Conservation (phyloP, 2,329 filamentous ascomycete species). For the Colletotrichum brevisporum region DNA sequence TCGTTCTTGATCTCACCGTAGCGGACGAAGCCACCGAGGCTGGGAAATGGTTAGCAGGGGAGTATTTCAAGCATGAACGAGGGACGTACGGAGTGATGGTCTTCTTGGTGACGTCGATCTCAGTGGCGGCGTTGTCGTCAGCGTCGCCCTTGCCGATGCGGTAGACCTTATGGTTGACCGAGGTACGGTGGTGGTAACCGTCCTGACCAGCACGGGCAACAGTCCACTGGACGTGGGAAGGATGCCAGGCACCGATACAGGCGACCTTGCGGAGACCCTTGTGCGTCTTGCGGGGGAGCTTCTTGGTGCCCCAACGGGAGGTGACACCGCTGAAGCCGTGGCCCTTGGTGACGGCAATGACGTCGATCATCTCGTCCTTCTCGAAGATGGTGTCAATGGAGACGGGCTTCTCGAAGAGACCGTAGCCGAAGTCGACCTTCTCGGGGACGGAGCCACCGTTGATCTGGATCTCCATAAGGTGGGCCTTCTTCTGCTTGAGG, state of each 20-base stretch:
- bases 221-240: constrained; percentile 99
- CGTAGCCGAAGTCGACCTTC: constrained; percentile 96
- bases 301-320: constrained; percentile 99
- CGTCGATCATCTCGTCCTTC: constrained; percentile 99
- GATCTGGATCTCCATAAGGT: constrained; percentile 99
- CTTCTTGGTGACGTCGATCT: constrained; percentile 99
- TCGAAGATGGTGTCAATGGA: constrained; percentile 95
- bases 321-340: constrained; percentile 99
- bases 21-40: constrained; percentile 98
- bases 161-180: constrained; percentile 99
- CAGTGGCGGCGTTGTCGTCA: constrained; percentile 93
- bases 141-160: constrained; percentile 94
- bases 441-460: constrained; percentile 96
- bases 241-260: constrained; percentile 99
- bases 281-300: constrained; percentile 99
- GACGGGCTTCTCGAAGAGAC: constrained; percentile 99
- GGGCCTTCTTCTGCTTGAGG: constrained; percentile 99
- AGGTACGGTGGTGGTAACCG: constrained; percentile 99
- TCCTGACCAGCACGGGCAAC: constrained; percentile 99
- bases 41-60: constrained; percentile 60
- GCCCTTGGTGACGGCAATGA: constrained; percentile 99
- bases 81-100: constrained; percentile 95
- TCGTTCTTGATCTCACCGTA: constrained; percentile 99
- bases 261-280: constrained; percentile 99
- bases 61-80: background rate